Conservation (phyloP, 495 filamentous ascomycete species). For the Elasticomyces elasticus region DNA sequence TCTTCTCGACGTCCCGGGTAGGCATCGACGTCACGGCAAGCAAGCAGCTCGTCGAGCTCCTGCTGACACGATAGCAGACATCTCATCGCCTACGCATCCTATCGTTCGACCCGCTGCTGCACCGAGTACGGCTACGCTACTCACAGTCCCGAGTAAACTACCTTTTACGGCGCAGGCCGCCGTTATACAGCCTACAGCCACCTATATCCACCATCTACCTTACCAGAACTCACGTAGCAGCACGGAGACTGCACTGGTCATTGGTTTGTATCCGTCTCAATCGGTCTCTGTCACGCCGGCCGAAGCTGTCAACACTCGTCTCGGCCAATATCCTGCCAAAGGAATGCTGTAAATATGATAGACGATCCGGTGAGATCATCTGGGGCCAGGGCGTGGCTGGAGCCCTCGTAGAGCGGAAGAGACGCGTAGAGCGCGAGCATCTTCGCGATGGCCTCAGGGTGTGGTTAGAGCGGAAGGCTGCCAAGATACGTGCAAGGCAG, state of each 20-base stretch:
- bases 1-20: constrained; percentile 18
- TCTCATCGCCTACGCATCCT: constrained; percentile 17
- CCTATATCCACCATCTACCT: constrained; percentile 23
- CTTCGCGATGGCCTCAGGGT: constrained; percentile 22
- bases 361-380: constrained; percentile 17
- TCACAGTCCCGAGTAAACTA: constrained; percentile 11
- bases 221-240: constrained; percentile 20
- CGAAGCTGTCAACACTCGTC: constrained; percentile 17
- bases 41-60: neutral
- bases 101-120: constrained; percentile 23
- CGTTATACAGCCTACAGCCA: constrained; percentile 16
- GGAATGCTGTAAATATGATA: constrained; percentile 22
- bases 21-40: neutral
- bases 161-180: constrained; percentile 17
- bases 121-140: constrained; percentile 16
- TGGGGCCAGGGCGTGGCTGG: constrained; percentile 18
- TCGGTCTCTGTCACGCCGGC: constrained; percentile 19
- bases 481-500: constrained; percentile 15
- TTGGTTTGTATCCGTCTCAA: constrained; percentile 21
- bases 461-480: constrained; percentile 22
- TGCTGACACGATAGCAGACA: constrained; percentile 7
- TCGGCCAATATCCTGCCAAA: constrained; percentile 21
- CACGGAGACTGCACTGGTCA: constrained; percentile 18
- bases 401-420: constrained; percentile 19
- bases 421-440: constrained; percentile 23